These are phyloP conservation scores for Leccinum solheimii DNA, from an alignment of 1,284 basidiomycete species.

Conservation along the genomic window DNA sequence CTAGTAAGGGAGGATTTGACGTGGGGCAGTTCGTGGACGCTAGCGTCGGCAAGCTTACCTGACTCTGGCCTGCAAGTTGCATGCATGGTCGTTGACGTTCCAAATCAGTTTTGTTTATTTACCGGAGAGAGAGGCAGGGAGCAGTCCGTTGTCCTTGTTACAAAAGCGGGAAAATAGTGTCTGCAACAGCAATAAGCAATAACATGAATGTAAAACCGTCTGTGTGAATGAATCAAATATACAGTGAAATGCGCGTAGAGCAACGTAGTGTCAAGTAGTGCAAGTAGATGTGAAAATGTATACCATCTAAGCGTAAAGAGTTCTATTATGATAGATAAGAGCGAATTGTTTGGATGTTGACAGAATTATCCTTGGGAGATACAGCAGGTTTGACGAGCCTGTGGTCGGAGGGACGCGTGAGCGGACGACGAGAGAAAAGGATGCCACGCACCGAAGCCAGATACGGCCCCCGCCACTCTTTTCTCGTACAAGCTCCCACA, in stretches of 20 bases:
- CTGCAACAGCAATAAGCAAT: slow-evolving; percentile 21
- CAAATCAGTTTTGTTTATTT: not conserved
- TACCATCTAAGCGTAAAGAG: slow-evolving; percentile 22
- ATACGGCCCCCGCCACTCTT: slow-evolving; percentile 57
- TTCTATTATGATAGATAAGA: slow-evolving; percentile 26
- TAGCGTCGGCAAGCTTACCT: slow-evolving; percentile 19
- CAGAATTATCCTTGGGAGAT: slow-evolving; percentile 23
- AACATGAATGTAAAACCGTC: slow-evolving; percentile 11
- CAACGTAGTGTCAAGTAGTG: slow-evolving; percentile 7
- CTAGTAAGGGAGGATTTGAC: slow-evolving; percentile 17
- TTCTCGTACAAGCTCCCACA: slow-evolving; percentile 64
- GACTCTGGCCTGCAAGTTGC: slow-evolving; percentile 4
- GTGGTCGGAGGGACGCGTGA: not conserved
- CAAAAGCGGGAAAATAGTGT: slow-evolving; percentile 9
- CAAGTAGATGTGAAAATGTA: slow-evolving; percentile 8
- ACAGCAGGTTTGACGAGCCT: slow-evolving; percentile 28
- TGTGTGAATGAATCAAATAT: slow-evolving; percentile 1
- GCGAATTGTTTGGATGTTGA: slow-evolving; percentile 25
- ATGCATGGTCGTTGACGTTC: not conserved
- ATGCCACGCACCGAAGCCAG: slow-evolving; percentile 60
- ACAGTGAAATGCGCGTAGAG: slow-evolving; percentile 20
- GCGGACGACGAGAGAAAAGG: not conserved
- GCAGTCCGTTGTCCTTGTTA: slow-evolving; percentile 6
- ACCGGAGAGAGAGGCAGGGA: not conserved
- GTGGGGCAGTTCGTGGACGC: slow-evolving; percentile 21